phyloP scores from a whole-genome alignment of 1,284 basidiomycete species.

The Neolentinus lepideus region DNA sequence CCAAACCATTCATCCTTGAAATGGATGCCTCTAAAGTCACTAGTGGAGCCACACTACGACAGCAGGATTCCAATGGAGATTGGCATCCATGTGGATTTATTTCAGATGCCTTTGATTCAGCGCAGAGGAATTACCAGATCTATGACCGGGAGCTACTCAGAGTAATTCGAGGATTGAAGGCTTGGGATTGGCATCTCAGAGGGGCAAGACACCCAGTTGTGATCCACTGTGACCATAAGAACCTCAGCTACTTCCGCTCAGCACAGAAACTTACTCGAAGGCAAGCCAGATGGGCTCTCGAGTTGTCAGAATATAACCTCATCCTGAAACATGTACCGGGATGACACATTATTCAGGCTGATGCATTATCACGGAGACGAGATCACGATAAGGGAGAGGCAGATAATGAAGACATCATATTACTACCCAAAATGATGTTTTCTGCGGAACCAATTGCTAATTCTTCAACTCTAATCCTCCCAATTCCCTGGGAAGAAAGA shows the following conservation, averaged over 20 bases:
- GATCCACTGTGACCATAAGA: conserved; percentile 35
- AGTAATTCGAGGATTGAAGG: conserved; percentile 28
- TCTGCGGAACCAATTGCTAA: no score
- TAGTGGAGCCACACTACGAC: conserved; percentile 13
- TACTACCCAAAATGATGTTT: conserved; percentile 10
- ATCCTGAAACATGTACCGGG: conserved; percentile 31
- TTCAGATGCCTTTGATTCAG: conserved; percentile 16
- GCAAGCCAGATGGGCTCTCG: conserved; percentile 33
- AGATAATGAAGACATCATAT: conserved; percentile 22
- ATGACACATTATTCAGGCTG: conserved; percentile 21
- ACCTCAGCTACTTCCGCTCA: conserved; percentile 31
- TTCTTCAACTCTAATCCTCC: conserved; percentile 14
- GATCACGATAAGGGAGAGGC: conserved; percentile 23
- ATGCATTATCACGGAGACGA: conserved; percentile 30
- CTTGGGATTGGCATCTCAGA: conserved; percentile 31
- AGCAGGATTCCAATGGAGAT: conserved; percentile 2
- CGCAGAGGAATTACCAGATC: conserved; percentile 26
- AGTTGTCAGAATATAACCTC: conserved; percentile 28
- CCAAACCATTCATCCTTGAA: conserved; percentile 13
- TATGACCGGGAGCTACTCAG: conserved; percentile 31
- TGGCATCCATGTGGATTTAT: conserved; percentile 21
- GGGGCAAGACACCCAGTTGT: conserved; percentile 18
- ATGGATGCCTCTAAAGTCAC: conserved; percentile 12
- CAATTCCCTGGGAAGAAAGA: conserved; percentile 5
- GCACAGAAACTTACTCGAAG: conserved; percentile 26